Base-by-base conservation (phyloP, 2,329 filamentous ascomycete genomes). In the Fusarium decemcellulare region DNA sequence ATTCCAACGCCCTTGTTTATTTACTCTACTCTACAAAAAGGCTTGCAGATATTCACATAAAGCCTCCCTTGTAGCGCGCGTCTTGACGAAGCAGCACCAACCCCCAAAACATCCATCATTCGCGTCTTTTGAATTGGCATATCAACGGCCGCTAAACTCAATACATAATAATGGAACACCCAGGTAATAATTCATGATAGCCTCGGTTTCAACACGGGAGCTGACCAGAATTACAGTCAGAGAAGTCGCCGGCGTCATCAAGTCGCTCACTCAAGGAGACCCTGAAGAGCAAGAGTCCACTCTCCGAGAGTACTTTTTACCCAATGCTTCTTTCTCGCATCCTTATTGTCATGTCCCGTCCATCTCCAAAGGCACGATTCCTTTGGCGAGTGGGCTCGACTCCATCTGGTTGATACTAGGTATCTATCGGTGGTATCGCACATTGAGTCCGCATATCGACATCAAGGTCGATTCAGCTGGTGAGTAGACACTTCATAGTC, bases 351-450 rank as follows among this genome's bases (percentile, higher is more conserved):
- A 89, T 12, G 92, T 93, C 2, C 87, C 88, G 1, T 81, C 83
- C 8, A 87, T 90, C 68, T 76, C 77, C 5, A 76, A 82, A 16
- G 68, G 80, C 32, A 62, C 76, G 2, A 52, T 87, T 2, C 85
- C 83, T 2, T 72, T 85, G 3, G 69, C 83, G 1, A 78, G 80
- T 8, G 72, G 74, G 1, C 59, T 88, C 27, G 88, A 91, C 67
- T 95, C 92, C 10, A 86, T 93, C 44, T 89, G 85, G 80, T 76
- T 93, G 7, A 85, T 97, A 16, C 81, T 87, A 50, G 85, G 86
- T 71, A 91, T 97, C 60, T 97, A 93, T 76, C 88, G 90, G 42
- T 95, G 92, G 92, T 95, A 97, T 80, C 93, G 94, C 75, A 92
- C 95, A 68, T 84, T 97, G 76, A 93, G 90, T 65, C 94, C 94